A percentile compares a stretch with the other conserved stretches of the same genome.
Conservation (phyloP, 768 basidiomycete genomes). For the Lactarius trivialis region DNA sequence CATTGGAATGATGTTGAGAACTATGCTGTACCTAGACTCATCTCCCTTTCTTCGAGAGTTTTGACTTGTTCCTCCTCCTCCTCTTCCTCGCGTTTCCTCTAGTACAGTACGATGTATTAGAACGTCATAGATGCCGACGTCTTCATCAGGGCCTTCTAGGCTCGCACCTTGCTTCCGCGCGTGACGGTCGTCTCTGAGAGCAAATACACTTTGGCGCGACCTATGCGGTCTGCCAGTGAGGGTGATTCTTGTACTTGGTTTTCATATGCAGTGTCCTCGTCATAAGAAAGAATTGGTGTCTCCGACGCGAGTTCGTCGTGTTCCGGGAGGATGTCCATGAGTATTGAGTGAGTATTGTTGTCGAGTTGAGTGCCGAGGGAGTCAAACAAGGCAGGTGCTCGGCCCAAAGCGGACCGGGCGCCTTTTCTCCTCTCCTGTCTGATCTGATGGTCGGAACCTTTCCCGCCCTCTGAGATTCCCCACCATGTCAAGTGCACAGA, state of each 20-base stretch:
- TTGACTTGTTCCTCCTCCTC: conserved; percentile 34
- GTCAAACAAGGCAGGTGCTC: background rate
- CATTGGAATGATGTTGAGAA: conserved; percentile 1
- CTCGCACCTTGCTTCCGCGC: conserved; percentile 67
- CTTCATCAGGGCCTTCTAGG: conserved; percentile 42
- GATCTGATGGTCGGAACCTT: too few species aligned
- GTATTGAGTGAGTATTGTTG: background rate
- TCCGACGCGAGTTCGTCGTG: conserved; percentile 9
- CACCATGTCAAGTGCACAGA: too few species aligned
- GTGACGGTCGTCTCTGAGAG: conserved; percentile 59
- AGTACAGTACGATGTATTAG: conserved; percentile 19
- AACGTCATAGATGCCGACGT: conserved; percentile 7
- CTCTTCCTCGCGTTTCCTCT: conserved; percentile 46
- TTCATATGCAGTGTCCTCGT: conserved; percentile 51
- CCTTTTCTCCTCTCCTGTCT: too few species aligned
- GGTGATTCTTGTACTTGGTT: conserved; percentile 42
- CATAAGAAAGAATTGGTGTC: conserved; percentile 40
- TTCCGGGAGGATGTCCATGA: conserved; percentile 28
- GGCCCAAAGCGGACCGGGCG: too few species aligned
- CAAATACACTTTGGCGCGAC: conserved; percentile 68
- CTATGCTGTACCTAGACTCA: conserved; percentile 22
- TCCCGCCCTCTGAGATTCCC: too few species aligned
- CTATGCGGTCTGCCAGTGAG: conserved; percentile 59
- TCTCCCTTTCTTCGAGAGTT: conserved; percentile 23
- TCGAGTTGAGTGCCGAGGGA: background rate